Conservation (phyloP, 768 basidiomycete species). For the Amanita pseudoporphyria region DNA sequence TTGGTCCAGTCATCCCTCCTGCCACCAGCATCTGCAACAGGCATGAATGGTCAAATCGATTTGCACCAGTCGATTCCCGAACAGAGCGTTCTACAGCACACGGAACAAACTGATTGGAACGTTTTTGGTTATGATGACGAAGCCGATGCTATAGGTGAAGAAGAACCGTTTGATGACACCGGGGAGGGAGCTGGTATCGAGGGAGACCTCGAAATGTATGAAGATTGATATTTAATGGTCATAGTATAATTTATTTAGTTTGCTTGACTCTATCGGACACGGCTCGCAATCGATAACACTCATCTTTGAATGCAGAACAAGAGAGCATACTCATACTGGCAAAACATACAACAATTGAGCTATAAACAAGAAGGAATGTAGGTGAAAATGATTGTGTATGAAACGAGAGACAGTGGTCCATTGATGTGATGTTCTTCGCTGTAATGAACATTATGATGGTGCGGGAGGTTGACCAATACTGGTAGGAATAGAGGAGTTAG, state of each 20-base stretch:
- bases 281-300: background rate
- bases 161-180: conserved; percentile 52
- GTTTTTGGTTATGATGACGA: conserved; percentile 23
- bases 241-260: conserved; percentile 2
- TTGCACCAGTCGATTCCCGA: conserved; percentile 2
- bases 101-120: conserved; percentile 13
- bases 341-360: conserved; percentile 6
- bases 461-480: background rate
- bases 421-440: background rate
- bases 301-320: background rate
- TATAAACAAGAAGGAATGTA: conserved; percentile 6
- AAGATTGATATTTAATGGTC: conserved; percentile 25
- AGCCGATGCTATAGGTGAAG: conserved; percentile 35
- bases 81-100: conserved; percentile 18
- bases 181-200: conserved; percentile 61
- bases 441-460: background rate
- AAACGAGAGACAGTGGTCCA: background rate
- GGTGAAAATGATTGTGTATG: conserved; percentile 3
- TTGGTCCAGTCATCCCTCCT: conserved; percentile 31
- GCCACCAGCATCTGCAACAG: conserved; percentile 3
- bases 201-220: conserved; percentile 64
- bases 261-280: background rate
- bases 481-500: background rate
- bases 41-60: conserved; percentile 5
- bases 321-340: background rate